Evolutionary conservation across 1,284 basidiomycete species (phyloP), one percentile per base, ranked within the genome.

Genomic region (Clitocybe nebularis): DNA sequence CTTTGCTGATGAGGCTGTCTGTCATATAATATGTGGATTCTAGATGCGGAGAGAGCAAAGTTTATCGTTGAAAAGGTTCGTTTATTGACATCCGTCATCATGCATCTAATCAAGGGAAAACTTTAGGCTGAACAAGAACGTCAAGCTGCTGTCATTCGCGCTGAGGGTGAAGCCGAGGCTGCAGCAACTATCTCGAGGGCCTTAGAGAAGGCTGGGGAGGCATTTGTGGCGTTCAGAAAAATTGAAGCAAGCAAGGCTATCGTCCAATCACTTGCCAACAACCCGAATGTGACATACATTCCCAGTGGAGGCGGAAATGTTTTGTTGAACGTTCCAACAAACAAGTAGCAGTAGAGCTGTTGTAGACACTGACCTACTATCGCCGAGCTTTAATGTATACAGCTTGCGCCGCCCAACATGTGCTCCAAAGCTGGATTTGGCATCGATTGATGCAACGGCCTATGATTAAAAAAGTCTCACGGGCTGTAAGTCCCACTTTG

Each of bases 201-300:
- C n/a, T 67, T 97, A 60, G 87, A 91, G 59, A 91, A 87, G 71
- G 94, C 93, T 2, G 96, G 95, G 13, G 93, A 97, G 59, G 95
- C 92, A 26, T 92, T 98, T 66, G 81, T 99, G 43, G 87, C 93
- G 48, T 84, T 99, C 64, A 79, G 94, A 57, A 92, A 94, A 68
- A 99, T 99, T 58, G 96, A 99, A 71, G 92, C 96, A 30, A 89
- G 89, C 73, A 93, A 97, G 72, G 94, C 95, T 45, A 97, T 99
- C 57, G 93, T 81, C 46, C 75, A 85, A 67, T 89, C 89, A 44
- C 72, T 94, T 54, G 64, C 86, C 21, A 69, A 64, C 54, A 92
- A 88, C 59, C 79, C 80, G 55, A 93, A 93, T 62, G 89, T 95
- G 55, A 82, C 87, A 28, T 95, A 93, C 61, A 82, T 95, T 47